A percentile compares a stretch with the other conserved stretches of the same genome.
These are phyloP conservation scores for Geotrichum cucujoidarum DNA, from an alignment of 1,139 yeast species.

Conservation along the genomic window DNA sequence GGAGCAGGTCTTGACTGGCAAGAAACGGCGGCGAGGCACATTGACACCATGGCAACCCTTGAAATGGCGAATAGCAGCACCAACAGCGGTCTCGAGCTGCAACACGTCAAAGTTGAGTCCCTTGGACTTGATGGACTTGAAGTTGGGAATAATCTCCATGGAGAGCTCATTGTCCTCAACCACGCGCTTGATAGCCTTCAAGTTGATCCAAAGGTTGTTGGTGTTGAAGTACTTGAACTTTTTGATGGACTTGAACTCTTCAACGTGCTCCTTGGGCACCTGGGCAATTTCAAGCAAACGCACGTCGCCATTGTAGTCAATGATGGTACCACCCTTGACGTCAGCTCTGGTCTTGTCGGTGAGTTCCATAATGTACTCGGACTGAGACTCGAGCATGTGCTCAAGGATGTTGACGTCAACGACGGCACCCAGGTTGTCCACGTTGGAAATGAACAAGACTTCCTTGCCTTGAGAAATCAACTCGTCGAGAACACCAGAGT, in stretches of 20 bases:
- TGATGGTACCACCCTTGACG: slow-evolving; percentile 98
- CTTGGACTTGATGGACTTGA: slow-evolving; percentile 74
- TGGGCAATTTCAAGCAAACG: slow-evolving; percentile 96
- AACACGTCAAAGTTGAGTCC: slow-evolving; percentile 74
- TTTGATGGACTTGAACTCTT: slow-evolving; percentile 95
- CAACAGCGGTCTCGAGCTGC: slow-evolving; percentile 97
- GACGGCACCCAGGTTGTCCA: slow-evolving; percentile 97
- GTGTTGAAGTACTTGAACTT: slow-evolving; percentile 97
- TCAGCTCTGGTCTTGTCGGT: slow-evolving; percentile 99
- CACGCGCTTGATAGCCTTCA: slow-evolving; percentile 87
- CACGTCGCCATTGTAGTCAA: slow-evolving; percentile 91
- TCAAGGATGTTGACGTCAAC: slow-evolving; percentile 86
- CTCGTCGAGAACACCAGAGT: slow-evolving; percentile 88
- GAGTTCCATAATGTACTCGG: slow-evolving; percentile 96
- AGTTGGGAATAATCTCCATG: slow-evolving; percentile 93
- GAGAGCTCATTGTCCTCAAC: slow-evolving; percentile 78
- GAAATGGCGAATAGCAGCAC: slow-evolving; percentile 97
- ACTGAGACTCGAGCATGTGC: slow-evolving; percentile 86
- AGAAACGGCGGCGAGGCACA: slow-evolving; percentile 94
- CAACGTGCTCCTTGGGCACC: slow-evolving; percentile 97
- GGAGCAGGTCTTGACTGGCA: slow-evolving; percentile 96
- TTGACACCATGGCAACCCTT: slow-evolving; percentile 95
- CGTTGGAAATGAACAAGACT: slow-evolving; percentile 89
- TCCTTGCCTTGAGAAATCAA: slow-evolving; percentile 92
- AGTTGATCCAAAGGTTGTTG: slow-evolving; percentile 94